A percentile compares a stretch with the other conserved stretches of the same genome.
These are phyloP conservation scores for Xylariaceae sp. DNA, from an alignment of 2,329 filamentous ascomycete species.

Conservation along the genomic window DNA sequence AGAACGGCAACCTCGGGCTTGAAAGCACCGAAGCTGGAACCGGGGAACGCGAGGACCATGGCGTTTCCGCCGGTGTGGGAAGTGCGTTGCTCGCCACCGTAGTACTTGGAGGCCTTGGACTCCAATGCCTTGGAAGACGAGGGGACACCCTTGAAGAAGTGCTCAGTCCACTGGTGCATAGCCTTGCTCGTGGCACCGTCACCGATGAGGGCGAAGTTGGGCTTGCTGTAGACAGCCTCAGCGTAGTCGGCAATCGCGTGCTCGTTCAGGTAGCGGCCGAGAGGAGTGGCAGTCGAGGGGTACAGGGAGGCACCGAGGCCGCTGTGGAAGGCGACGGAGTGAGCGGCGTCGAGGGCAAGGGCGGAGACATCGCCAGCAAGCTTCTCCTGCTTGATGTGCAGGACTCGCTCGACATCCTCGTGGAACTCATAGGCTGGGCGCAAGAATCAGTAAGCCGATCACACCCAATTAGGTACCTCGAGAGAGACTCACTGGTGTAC, in stretches of 20 bases:
- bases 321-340: conserved; percentile 54
- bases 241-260: conserved; percentile 71
- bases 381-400: conserved; percentile 72
- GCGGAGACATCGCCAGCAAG: conserved; percentile 57
- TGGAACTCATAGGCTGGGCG: conserved; percentile 75
- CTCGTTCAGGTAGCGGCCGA: conserved; percentile 75
- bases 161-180: conserved; percentile 81
- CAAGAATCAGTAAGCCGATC: conserved; percentile 16
- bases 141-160: conserved; percentile 79
- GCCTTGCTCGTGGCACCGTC: conserved; percentile 75
- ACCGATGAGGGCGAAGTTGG: conserved; percentile 85
- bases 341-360: conserved; percentile 79
- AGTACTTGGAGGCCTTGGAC: conserved; percentile 72
- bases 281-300: conserved; percentile 64
- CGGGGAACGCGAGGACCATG: conserved; percentile 86
- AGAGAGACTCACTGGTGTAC: conserved; percentile 60
- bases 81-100: conserved; percentile 89
- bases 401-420: conserved; percentile 75
- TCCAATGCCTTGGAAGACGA: conserved; percentile 50
- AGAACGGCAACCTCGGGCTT: conserved; percentile 90
- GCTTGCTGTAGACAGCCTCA: conserved; percentile 74
- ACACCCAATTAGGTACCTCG: conserved; percentile 10
- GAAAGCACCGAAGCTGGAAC: conserved; percentile 72
- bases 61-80: conserved; percentile 72
- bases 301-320: conserved; percentile 78